phyloP scores from a whole-genome alignment of 371 early-diverging fungal species.

The Parasitella parasitica region DNA sequence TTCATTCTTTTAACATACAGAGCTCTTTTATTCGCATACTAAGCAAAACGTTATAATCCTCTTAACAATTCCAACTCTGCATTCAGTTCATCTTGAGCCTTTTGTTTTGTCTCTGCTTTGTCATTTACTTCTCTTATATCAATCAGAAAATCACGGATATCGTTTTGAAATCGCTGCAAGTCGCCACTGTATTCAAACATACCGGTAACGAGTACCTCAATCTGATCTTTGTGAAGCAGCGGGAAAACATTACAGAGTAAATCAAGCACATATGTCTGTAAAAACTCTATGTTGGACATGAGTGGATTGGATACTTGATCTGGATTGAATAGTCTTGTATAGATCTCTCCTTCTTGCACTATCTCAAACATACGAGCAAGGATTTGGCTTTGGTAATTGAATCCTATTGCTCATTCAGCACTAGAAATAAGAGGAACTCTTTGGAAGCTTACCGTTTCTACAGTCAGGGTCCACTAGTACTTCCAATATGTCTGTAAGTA shows the following conservation, averaged over 20 bases:
- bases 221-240: slow-evolving; percentile 82
- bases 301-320: slow-evolving; percentile 65
- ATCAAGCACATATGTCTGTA: slow-evolving; percentile 75
- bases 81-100: slow-evolving; percentile 19
- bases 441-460: slow-evolving; percentile 72
- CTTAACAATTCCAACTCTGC: slow-evolving; percentile 29
- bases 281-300: slow-evolving; percentile 75
- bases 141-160: slow-evolving; percentile 93
- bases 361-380: slow-evolving; percentile 84
- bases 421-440: neutral
- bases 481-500: slow-evolving; percentile 86
- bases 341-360: slow-evolving; percentile 81
- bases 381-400: slow-evolving; percentile 84
- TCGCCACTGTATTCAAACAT: slow-evolving; percentile 83
- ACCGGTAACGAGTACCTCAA: slow-evolving; percentile 81
- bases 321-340: slow-evolving; percentile 79
- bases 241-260: slow-evolving; percentile 83
- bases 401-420: slow-evolving; percentile 59
- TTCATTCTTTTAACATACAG: neutral
- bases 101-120: slow-evolving; percentile 11
- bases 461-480: slow-evolving; percentile 92
- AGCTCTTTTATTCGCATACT: neutral
- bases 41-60: neutral
- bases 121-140: slow-evolving; percentile 36
- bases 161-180: slow-evolving; percentile 75